Evolutionary conservation across 768 basidiomycete genomes (phyloP).

Genomic region (Leccinum rimulosum): DNA sequence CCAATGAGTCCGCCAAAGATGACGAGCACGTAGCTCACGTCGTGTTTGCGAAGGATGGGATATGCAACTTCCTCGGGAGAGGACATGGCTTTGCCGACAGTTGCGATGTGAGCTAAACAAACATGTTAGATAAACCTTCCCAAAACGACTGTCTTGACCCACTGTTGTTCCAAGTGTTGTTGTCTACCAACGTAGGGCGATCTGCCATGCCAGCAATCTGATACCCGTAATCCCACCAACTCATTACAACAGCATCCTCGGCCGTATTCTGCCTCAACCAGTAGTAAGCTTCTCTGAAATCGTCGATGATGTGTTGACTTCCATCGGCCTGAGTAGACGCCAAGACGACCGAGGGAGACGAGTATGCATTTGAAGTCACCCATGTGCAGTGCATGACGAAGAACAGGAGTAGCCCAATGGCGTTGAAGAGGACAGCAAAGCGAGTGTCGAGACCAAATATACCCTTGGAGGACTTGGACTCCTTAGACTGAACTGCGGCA

Average conservation of each 20-base stretch:
- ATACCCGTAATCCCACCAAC: constrained; percentile 99
- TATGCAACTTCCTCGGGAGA: constrained; percentile 93
- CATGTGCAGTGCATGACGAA: constrained; percentile 98
- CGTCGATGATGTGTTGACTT: constrained; percentile 92
- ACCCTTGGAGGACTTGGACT: constrained; percentile 41
- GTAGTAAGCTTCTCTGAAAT: constrained; percentile 99
- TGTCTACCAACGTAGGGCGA: constrained; percentile 92
- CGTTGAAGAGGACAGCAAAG: constrained; percentile 67
- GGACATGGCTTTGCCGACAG: constrained; percentile 98
- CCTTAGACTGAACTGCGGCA: constrained; percentile 23
- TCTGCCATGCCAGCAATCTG: constrained; percentile 99
- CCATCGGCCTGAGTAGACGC: constrained; percentile 80
- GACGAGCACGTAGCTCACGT: constrained; percentile 95
- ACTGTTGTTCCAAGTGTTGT: constrained; percentile 99
- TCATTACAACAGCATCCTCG: constrained; percentile 91
- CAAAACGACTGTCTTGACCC: constrained; percentile 31
- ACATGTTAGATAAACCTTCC: constrained; percentile 4
- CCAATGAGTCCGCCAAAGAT: constrained; percentile 97
- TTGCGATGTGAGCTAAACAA: constrained; percentile 86
- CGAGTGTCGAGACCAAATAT: constrained; percentile 88
- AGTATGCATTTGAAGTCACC: constrained; percentile 93
- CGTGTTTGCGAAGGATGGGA: constrained; percentile 94
- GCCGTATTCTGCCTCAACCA: constrained; percentile 97
- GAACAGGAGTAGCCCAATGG: constrained; percentile 74
- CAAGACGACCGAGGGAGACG: constrained; percentile 95